Evolutionary conservation across 2,329 filamentous ascomycete genomes (phyloP).

Genomic region (Dothideomycetes sp.): DNA sequence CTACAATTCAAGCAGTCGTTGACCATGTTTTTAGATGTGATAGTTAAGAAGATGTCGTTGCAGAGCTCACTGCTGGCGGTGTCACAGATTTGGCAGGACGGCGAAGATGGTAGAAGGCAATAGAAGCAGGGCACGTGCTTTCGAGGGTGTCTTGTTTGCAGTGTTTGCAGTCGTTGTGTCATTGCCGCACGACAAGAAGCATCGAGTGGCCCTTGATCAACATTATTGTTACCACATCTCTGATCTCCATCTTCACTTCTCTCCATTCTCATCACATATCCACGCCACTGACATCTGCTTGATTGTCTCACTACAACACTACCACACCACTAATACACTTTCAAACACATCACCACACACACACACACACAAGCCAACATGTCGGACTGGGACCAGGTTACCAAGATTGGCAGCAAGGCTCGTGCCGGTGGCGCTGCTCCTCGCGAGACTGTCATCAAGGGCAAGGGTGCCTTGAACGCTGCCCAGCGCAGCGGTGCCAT

Average conservation of each 20-base stretch:
- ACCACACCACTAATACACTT: slow-evolving; percentile 1
- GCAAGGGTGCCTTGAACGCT: slow-evolving; percentile 77
- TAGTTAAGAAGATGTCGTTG: too few relatives aligned
- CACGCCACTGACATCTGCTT: neutral
- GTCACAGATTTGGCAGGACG: neutral
- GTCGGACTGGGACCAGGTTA: slow-evolving; percentile 78
- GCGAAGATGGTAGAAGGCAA: neutral
- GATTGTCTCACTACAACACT: neutral
- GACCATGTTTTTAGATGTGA: too few relatives aligned
- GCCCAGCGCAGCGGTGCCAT: slow-evolving; percentile 71
- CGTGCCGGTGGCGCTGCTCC: slow-evolving; percentile 55
- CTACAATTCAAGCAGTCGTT: too few relatives aligned
- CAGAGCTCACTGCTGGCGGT: neutral
- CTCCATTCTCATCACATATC: neutral
- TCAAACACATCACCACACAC: neutral
- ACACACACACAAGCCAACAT: slow-evolving; percentile 18
- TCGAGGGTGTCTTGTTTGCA: neutral
- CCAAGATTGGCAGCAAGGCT: slow-evolving; percentile 87
- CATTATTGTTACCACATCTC: neutral
- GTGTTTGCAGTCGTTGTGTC: slow-evolving; percentile 6
- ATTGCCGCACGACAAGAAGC: slow-evolving; percentile 5
- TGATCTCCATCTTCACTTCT: slow-evolving; percentile 1
- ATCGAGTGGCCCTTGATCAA: neutral
- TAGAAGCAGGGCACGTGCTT: neutral
- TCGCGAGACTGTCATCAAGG: slow-evolving; percentile 82